Evolutionary conservation across 176 grass and related monocot genomes (phyloP), one percentile per base, ranked within the genome.

Genomic region (Tillandsia fasciculata): DNA sequence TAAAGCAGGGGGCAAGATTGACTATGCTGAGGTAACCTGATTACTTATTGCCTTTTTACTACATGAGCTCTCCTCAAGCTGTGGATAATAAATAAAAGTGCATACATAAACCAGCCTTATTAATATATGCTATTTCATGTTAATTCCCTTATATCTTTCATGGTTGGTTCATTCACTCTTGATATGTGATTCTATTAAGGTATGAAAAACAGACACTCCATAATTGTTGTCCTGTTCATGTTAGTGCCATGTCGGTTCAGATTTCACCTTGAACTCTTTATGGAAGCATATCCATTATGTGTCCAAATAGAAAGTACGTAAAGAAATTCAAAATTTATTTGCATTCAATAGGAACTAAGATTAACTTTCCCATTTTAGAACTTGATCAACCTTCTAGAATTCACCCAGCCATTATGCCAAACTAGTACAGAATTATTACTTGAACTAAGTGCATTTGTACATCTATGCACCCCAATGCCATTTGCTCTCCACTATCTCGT

Each of bases 1-100:
- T 56, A 74, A 79, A 76, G 75, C 86, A 79, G 86, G 81, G 2
- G 84, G 93, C 73, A 81, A 59, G 72, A 81, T 92, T 79, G 93
- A 97, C 59, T 97, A 87, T 87, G 93, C 87, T 75, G 86, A 92
- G 89, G 89, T 97, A 84, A 77, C 63, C 4, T 53, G 66, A 7
- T 0, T n/a, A 17, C 10, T 0, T 10, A 72, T 51, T 49, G 8
- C 29, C 11, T 22, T 48, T 73, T 50, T 5, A 26, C 15, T 50
- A 10, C 52, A 66, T 3, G 54, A 49, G 9, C 12, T 28, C 7
- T 12, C 17, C 49, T 8, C 0, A 2, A 48, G 20, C 18, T 78
- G 8, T 50, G 13, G 12, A 9, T 66, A 15, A 50, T 50, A 9
- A 9, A 71, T 22, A 51, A 11, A 3, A 28, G 10, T 28, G 20